These are phyloP conservation scores for Triticum timopheevii DNA, from an alignment of 176 grass and related monocot genomes.

Conservation along the genomic window DNA sequence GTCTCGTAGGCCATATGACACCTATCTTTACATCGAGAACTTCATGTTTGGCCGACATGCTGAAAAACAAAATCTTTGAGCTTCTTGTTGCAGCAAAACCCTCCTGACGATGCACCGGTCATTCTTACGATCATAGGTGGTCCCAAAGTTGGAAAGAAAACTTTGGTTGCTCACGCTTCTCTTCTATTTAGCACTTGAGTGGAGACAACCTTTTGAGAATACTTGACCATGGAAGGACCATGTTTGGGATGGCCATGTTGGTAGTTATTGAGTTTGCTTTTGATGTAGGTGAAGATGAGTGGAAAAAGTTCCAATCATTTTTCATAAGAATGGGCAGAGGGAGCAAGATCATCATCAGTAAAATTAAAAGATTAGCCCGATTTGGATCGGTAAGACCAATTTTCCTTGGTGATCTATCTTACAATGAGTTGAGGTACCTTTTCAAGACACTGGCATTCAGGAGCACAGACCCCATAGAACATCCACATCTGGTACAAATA, in stretches of 20 bases:
- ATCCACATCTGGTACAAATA: background rate
- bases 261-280: no score
- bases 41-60: no score
- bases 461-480: background rate
- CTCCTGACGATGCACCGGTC: no score
- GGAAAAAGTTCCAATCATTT: background rate
- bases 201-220: background rate
- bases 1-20: no score
- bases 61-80: no score
- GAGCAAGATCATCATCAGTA: slow-evolving; percentile 11
- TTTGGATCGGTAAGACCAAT: slow-evolving; percentile 5
- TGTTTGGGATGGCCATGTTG: no score
- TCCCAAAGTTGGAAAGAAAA: no score
- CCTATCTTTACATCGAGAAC: no score
- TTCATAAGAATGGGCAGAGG: background rate
- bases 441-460: slow-evolving; percentile 2
- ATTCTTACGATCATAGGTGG: no score
- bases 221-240: no score
- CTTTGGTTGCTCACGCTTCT: background rate
- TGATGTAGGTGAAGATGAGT: background rate
- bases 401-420: background rate
- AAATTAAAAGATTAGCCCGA: background rate
- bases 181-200: background rate
- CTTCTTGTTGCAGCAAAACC: no score
- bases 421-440: background rate